Conservation (phyloP, 345 rosid species). For the Crucihimalaya himalaica region DNA sequence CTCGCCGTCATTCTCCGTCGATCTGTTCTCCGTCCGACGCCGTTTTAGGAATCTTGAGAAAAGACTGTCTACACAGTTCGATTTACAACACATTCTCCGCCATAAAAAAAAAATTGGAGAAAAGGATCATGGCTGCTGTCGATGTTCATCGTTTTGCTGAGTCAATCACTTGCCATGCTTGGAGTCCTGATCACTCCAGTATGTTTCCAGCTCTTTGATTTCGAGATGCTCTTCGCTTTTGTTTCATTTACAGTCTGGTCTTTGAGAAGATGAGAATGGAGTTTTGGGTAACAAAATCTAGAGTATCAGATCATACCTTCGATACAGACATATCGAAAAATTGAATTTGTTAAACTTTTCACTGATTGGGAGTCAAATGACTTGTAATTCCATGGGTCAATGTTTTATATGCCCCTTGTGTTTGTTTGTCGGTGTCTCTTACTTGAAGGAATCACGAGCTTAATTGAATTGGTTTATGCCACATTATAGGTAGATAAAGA, state of each 20-base stretch:
- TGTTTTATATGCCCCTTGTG: not conserved
- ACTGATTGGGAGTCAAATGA: not conserved
- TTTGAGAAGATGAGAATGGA: not conserved
- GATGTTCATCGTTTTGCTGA: conserved; percentile 83
- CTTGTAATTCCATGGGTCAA: not conserved
- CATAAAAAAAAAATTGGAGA: not conserved
- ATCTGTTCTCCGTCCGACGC: not conserved
- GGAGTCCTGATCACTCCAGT: conserved; percentile 96
- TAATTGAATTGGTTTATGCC: not conserved
- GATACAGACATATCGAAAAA: too few relatives aligned
- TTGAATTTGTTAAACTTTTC: too few relatives aligned
- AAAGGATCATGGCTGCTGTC: conserved; percentile 59
- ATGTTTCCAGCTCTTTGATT: not conserved
- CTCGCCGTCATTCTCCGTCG: conserved; percentile 7
- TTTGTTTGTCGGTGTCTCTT: not conserved
- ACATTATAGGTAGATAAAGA: not conserved
- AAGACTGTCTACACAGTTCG: not conserved
- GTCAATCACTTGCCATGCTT: conserved; percentile 93
- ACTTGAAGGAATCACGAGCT: not conserved
- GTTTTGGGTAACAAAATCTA: too few relatives aligned
- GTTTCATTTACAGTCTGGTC: conserved; percentile 3
- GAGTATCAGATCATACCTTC: too few relatives aligned
- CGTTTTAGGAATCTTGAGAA: not conserved
- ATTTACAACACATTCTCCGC: conserved; percentile 20
- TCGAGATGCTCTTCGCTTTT: not conserved